phyloP scores from a whole-genome alignment of 2,329 filamentous ascomycete genomes.

The Alternaria consortialis region DNA sequence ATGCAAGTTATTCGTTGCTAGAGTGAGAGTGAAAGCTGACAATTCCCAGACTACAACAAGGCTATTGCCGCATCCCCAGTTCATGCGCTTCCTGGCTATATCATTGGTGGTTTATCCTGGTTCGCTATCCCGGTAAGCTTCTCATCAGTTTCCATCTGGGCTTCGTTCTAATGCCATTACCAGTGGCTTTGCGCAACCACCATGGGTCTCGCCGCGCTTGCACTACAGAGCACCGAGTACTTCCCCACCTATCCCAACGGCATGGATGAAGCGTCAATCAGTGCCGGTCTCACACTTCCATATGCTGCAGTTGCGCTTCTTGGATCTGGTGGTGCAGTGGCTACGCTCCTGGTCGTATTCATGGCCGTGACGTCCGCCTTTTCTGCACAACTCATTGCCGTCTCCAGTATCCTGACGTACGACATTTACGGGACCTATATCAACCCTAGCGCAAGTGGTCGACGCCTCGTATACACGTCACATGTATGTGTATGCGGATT shows the following conservation, averaged over 20 bases:
- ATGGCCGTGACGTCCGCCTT: slow-evolving; percentile 59
- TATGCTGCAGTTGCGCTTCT: slow-evolving; percentile 45
- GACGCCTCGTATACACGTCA: slow-evolving; percentile 78
- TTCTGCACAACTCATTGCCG: slow-evolving; percentile 63
- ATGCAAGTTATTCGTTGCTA: slow-evolving; percentile 56
- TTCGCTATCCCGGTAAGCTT: slow-evolving; percentile 55
- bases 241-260: slow-evolving; percentile 56
- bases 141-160: neutral
- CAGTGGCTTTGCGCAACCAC: slow-evolving; percentile 58
- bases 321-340: slow-evolving; percentile 44
- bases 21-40: neutral
- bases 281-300: slow-evolving; percentile 43
- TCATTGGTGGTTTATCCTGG: slow-evolving; percentile 56
- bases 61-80: slow-evolving; percentile 88
- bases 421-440: slow-evolving; percentile 87
- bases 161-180: neutral
- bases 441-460: slow-evolving; percentile 77
- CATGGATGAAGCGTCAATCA: slow-evolving; percentile 37
- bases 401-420: slow-evolving; percentile 87
- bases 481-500: slow-evolving; percentile 78
- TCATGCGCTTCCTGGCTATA: slow-evolving; percentile 77
- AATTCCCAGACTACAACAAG: slow-evolving; percentile 73
- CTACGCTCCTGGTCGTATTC: slow-evolving; percentile 54
- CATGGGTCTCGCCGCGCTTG: slow-evolving; percentile 56
- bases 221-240: slow-evolving; percentile 51